Evolutionary conservation across 1,139 yeast genomes (phyloP), one percentile per base, ranked within the genome.

Genomic region (Ashbya aceris): DNA sequence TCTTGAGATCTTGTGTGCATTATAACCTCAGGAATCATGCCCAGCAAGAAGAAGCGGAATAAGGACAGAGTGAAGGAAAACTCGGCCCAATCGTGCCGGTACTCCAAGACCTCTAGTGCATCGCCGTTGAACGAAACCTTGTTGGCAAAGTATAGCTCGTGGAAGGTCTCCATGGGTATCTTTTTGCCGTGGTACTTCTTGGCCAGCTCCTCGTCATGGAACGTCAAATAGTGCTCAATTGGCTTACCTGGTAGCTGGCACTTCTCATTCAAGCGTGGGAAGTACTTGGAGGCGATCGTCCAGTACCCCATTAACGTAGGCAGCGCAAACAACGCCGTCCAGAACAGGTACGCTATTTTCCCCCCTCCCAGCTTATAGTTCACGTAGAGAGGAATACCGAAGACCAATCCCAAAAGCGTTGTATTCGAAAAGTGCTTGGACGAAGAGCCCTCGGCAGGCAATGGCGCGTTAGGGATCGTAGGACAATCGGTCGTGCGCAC

Each of bases 401-500:
- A 56, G 48, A 83, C 55, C 37, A 81, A 60, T 1, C 71, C 68
- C 26, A 72, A 45, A 50, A 86, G 60, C n/a, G 75, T 62, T 51
- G 60, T 55, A 65, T 86, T 87, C 64, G 77, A 75, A 66, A 87
- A 86, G 53, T 79, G 76, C 56, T 77, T 78, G 34, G 87, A 71
- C 26, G 95, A 89, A 6, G 95, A 86, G 35, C 96, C 96, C 62
- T 86, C 96, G 7, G 95, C 96, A 31, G 95, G 87, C 50, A 85
- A 70, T 20, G 89, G 89, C 8, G 93, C 95, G 61, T 86, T 86
- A 54, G 81, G 76, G 60, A 86, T 86, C 9, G 93, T 68, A 30
- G 95, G 94, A 40, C 45, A 45, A 20, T 41, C 46, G 7, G 48
- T 43, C 7, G 48, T 45, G 11, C 34, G 32, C n/a, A 45, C 48